Percentiles rank a stretch among this genome's conserved stretches.
These are phyloP conservation scores for Penicillium olsonii DNA, from an alignment of 2,329 filamentous ascomycete species.

Conservation along the genomic window DNA sequence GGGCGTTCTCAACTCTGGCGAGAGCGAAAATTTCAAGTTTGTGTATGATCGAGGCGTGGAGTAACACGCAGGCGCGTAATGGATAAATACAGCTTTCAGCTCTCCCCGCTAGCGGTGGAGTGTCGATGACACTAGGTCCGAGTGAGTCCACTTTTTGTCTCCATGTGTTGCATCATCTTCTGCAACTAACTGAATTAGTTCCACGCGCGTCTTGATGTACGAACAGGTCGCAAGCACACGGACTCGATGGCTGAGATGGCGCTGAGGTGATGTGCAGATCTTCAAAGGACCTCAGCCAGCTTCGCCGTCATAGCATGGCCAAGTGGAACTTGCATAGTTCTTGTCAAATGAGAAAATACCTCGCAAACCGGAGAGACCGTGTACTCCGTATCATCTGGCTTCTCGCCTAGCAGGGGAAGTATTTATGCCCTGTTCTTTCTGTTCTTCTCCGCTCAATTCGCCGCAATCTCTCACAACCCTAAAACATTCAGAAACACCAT, in stretches of 20 bases:
- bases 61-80: constrained; percentile 6
- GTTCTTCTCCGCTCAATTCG: constrained; percentile 9
- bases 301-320: neutral
- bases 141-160: constrained; percentile 5
- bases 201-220: too few relatives aligned
- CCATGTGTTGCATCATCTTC: constrained; percentile 16
- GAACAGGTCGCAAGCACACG: neutral
- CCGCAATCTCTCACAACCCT: constrained; percentile 7
- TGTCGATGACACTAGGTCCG: constrained; percentile 5
- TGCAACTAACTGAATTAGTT: constrained; percentile 15
- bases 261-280: constrained; percentile 12
- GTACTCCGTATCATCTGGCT: neutral
- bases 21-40: constrained; percentile 1
- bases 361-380: neutral
- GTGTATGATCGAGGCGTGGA: neutral
- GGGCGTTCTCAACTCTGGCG: neutral
- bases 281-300: neutral
- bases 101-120: neutral
- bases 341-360: neutral
- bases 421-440: neutral
- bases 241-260: constrained; percentile 3
- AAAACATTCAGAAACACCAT: constrained; percentile 11
- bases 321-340: constrained; percentile 9
- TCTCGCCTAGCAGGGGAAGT: neutral
- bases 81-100: constrained; percentile 16